Percentiles rank a stretch among this genome's conserved stretches.
phyloP scores from a whole-genome alignment of 495 filamentous ascomycete genomes.

The Trichoderma asperelloides region DNA sequence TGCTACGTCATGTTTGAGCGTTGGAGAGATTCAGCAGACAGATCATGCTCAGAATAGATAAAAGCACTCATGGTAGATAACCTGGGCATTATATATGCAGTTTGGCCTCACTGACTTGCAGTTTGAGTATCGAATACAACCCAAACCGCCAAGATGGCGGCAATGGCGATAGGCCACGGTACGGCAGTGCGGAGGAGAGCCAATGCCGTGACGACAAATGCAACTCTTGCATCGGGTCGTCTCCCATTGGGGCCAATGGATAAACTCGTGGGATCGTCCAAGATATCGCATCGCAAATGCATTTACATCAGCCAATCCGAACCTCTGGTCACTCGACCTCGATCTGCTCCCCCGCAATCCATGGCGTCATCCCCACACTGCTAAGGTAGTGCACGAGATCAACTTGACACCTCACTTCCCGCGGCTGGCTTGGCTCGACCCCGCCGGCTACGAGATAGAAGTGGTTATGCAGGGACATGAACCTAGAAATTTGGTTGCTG shows the following conservation, averaged over 20 bases:
- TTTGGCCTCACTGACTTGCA: no score
- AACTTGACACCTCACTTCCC: not conserved
- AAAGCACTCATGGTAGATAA: not conserved
- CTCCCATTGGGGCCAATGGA: not conserved
- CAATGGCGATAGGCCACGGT: not conserved
- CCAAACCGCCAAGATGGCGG: not conserved
- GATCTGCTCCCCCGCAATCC: constrained; percentile 5
- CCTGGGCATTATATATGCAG: not conserved
- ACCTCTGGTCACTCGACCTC: not conserved
- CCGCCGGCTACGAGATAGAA: not conserved
- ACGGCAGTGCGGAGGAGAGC: not conserved
- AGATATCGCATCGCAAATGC: not conserved
- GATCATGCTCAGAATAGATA: not conserved
- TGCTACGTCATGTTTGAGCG: not conserved
- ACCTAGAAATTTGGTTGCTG: not conserved
- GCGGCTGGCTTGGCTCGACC: not conserved
- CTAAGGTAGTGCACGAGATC: constrained; percentile 5
- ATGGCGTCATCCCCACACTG: constrained; percentile 8
- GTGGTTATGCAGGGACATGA: not conserved
- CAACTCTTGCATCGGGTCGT: not conserved
- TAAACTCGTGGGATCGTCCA: not conserved
- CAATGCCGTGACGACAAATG: not conserved
- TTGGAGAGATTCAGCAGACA: not conserved
- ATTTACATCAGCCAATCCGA: not conserved
- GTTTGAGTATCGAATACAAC: not conserved